Percentiles rank a stretch among this genome's conserved stretches.
phyloP scores from a whole-genome alignment of 2,329 filamentous ascomycete species.

The Talaromyces islandicus region DNA sequence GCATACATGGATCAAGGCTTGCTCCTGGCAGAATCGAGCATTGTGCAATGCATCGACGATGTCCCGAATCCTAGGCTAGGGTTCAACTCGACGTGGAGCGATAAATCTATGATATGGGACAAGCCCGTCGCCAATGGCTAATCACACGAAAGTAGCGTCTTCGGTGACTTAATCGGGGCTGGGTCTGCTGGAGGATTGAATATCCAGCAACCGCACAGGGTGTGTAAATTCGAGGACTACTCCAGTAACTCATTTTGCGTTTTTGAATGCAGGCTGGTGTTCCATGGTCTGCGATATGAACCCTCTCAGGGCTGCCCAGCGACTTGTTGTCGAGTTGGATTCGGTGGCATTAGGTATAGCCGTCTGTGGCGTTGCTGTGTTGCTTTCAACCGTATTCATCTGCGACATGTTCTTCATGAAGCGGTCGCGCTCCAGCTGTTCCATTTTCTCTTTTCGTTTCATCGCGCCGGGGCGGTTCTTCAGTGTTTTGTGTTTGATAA shows the following conservation, averaged over 20 bases:
- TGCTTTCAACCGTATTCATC: slow-evolving; percentile 46
- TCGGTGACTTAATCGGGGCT: neutral
- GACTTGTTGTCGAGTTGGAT: slow-evolving; percentile 43
- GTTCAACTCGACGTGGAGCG: neutral
- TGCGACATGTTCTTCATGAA: slow-evolving; percentile 80
- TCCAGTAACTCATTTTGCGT: neutral
- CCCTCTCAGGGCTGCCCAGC: slow-evolving; percentile 75
- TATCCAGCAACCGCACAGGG: neutral
- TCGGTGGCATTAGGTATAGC: slow-evolving; percentile 12
- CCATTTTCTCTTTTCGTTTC: slow-evolving; percentile 75
- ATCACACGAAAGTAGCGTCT: neutral
- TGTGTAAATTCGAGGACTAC: neutral
- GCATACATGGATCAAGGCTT: neutral
- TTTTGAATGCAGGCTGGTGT: slow-evolving; percentile 70
- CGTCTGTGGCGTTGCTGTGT: slow-evolving; percentile 16
- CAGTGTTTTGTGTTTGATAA: slow-evolving; percentile 70
- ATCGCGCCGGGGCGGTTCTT: slow-evolving; percentile 70
- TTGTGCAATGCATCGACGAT: neutral
- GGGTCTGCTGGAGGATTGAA: neutral
- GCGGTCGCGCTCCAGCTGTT: slow-evolving; percentile 72
- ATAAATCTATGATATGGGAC: neutral
- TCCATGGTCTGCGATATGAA: slow-evolving; percentile 88
- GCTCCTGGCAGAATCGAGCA: neutral
- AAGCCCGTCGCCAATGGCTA: neutral
- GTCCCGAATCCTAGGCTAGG: neutral